Evolutionary conservation across 2,329 filamentous ascomycete genomes (phyloP).

Genomic region (Colletotrichum phormii): DNA sequence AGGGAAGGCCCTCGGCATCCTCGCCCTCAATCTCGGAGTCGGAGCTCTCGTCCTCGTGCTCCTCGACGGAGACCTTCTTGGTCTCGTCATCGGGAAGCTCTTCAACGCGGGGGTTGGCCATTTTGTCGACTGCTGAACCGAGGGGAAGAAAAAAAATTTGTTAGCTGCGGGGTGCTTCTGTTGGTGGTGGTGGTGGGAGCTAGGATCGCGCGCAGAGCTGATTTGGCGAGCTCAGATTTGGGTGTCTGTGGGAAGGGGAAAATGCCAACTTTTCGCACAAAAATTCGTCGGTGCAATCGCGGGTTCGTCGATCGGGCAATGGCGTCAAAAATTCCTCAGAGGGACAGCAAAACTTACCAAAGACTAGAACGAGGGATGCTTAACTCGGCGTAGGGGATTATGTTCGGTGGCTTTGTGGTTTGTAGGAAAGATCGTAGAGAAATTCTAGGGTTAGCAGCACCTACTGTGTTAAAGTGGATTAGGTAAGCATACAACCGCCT

Average conservation of each 20-base stretch:
- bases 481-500: constrained; percentile 48
- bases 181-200: constrained; percentile 31
- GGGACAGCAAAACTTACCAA: constrained; percentile 46
- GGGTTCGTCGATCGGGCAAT: constrained; percentile 5
- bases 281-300: constrained; percentile 15
- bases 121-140: constrained; percentile 60
- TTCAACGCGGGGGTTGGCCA: constrained; percentile 98
- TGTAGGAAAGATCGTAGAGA: constrained; percentile 48
- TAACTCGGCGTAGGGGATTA: constrained; percentile 22
- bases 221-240: constrained; percentile 32
- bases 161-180: constrained; percentile 29
- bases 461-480: constrained; percentile 48
- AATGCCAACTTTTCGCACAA: constrained; percentile 26
- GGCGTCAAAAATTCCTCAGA: constrained; percentile 22
- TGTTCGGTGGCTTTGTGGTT: constrained; percentile 34
- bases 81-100: constrained; percentile 93
- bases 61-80: constrained; percentile 83
- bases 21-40: constrained; percentile 85
- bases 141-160: not conserved
- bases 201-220: constrained; percentile 34
- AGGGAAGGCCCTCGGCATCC: constrained; percentile 74
- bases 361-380: constrained; percentile 47
- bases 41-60: constrained; percentile 78
- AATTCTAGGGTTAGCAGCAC: constrained; percentile 60
- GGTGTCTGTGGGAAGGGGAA: constrained; percentile 25